These are phyloP conservation scores for Blastocystis sp. DNA, from an alignment of 352 stramenopile species.

Conservation along the genomic window DNA sequence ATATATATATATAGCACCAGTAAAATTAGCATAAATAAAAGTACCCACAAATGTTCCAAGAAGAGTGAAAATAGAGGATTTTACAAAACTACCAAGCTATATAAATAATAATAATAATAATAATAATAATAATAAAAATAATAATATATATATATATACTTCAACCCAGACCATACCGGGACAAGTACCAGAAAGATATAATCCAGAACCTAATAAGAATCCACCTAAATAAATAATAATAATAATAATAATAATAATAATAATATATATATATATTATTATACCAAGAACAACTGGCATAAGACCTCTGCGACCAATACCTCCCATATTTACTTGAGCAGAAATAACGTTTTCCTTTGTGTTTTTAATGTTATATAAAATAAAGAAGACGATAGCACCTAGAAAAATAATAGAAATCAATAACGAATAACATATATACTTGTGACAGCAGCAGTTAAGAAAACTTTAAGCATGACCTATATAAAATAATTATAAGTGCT, in stretches of 20 bases:
- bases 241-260: neutral
- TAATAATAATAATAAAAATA: no score
- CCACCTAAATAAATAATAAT: no score
- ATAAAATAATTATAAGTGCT: no score
- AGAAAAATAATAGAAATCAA: neutral
- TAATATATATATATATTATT: slow-evolving; percentile 4
- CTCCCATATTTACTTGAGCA: slow-evolving; percentile 16
- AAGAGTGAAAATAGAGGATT: slow-evolving; percentile 16
- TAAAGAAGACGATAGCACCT: slow-evolving; percentile 28
- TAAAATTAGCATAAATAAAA: slow-evolving; percentile 23
- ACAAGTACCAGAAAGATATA: slow-evolving; percentile 32
- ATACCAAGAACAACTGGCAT: slow-evolving; percentile 36
- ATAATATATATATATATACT: neutral
- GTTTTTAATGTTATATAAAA: slow-evolving; percentile 26
- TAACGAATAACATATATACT: neutral
- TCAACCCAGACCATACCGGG: slow-evolving; percentile 33
- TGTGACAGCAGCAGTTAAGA: slow-evolving; percentile 35
- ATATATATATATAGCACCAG: no score
- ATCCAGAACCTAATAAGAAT: slow-evolving; percentile 7
- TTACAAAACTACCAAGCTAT: slow-evolving; percentile 9
- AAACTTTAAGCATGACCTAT: slow-evolving; percentile 42
- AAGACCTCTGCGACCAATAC: slow-evolving; percentile 28
- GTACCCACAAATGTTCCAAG: slow-evolving; percentile 23
- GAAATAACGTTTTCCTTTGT: slow-evolving; percentile 27
- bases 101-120: neutral